Evolutionary conservation across 139 green algal genomes (phyloP), one percentile per base, ranked within the genome.

Genomic region (Chlorella vulgaris): DNA sequence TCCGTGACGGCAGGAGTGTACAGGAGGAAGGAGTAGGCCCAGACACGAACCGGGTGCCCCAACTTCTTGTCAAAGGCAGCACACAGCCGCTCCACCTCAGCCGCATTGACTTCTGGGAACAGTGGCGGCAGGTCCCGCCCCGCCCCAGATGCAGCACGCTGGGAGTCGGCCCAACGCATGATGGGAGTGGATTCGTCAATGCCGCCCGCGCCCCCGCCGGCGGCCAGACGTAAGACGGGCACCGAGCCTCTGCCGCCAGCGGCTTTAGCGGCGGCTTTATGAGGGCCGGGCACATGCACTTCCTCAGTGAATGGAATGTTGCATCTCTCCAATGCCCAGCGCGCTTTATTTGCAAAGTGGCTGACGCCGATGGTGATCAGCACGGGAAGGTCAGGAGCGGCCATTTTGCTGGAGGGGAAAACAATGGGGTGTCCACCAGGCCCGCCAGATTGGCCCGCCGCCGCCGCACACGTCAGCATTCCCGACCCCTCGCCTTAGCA

Each of bases 21-120:
- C 10, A 81, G 58, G 18, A 81, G 39, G 74, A 71, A 60, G 28
- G 74, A 81, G 39, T 81, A 81, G 39, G 39, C 74, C 58, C 58
- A 81, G 26, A 31, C 10, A 18, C 58, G 58, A 4, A 60, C 62
- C 5, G 58, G 39, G 4, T 29, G 58, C 0, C 74, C 74, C 15
- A 81, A 60, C 58, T 8, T 28, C 19, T 39, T 61, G 33, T 81
- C 74, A 40, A 81, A 70, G 19, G 22, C 10, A 4, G 6, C 2
- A 8, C 40, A 58, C 38, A 70, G 62, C 38, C 29, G 74, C n/a
- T 61, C 60, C 58, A 81, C 74, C 31, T 81, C 38, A 0, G 47
- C 73, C 2, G 21, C 58, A 1, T 26, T 1, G 19, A 29, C 60
- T 19, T 58, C 31, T 8, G 74, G 74, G 74, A 81, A 81, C 0